Base-by-base conservation (phyloP, 495 filamentous ascomycete species). In the Geoglossum glabrum region DNA sequence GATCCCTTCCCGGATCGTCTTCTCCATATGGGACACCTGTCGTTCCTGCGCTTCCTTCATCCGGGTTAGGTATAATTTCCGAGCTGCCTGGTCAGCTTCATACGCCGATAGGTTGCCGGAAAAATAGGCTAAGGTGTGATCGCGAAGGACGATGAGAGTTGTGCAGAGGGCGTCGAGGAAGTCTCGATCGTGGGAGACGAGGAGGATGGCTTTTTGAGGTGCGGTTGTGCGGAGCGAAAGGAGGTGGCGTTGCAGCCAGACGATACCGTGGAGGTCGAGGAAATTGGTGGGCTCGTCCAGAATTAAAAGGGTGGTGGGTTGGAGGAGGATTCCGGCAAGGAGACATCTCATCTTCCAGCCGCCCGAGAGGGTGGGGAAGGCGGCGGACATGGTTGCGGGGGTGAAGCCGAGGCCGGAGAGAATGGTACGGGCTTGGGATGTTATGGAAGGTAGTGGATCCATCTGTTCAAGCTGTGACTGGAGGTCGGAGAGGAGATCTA, bases 201-300 rank as follows among this genome's bases (percentile, higher is more conserved):
- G 71, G 23, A 93, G 69, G 3, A 88, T 70, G 3, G 79, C 82
- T 11, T 70, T 9, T 10, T 73, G 69, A 59, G 25, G 72, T 68
- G 30, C 64, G 63, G 23, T 0, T 70, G 71, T 1, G 19, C 67
- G 70, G 28, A 66, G 62, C 0, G 70, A 70, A 1, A 51, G 61
- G 23, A 90, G 76, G 61, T 86, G 82, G 7, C 72, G 74, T 65
- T 93, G 79, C 0, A 93, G 75, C 86, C 86, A 93, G 28, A 90
- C 76, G 25, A 90, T 84, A n/a, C 82, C 82, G 0, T 86, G 73
- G 0, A 93, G 74, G 64, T 93, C 87, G 1, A 90, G 73, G 65
- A 84, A 90, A 65, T 90, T 90, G 54, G 87, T 90, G 3, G 87
- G 86, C 63, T 93, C 87, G 71, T 93, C 86, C 19, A 93, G 80